Base-by-base conservation (phyloP, 108 stramenopile genomes). In the Nitzschia palea region DNA sequence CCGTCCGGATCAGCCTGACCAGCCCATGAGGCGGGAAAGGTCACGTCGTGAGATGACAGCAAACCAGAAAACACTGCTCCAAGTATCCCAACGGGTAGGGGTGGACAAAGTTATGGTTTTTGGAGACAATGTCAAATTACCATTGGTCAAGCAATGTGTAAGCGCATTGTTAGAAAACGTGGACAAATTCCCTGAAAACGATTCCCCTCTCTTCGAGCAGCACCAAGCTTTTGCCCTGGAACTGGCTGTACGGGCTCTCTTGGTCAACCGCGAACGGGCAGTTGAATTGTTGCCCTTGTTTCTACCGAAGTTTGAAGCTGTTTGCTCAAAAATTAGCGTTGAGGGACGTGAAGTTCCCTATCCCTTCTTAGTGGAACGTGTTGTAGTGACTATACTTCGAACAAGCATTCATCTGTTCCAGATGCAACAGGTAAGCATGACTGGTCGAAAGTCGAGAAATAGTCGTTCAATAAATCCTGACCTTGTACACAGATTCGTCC, bases 361-460 rank as follows among this genome's bases (percentile, higher is more conserved):
- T 22, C 91, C 91, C 44, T 92, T 88, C 59, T 44, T 92, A 29
- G 66, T 87, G 25, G 91, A 92, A 59, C 62, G 91, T 33, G 73
- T 87, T 17, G 79, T 87, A 37, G 84, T 89, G 5, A 87, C 90
- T 8, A 84, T 91, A 40, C 54, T 91, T 3, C 71, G 90, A 14
- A 77, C 86, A 4, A 77, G 79, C 70, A 89, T 91, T 67, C 87
- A 91, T 67, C 65, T 91, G 36, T 91, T 82, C 57, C 83, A 86
- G 25, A 67, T 86, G 36, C 68, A 66, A 35, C 73, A 75, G 44
- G 75, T 75, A 67, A 52, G 79, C 63, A 2, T 65, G n/a, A n/a
- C n/a, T n/a, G n/a, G n/a, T n/a, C n/a, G n/a, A n/a, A n/a, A n/a
- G n/a, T n/a, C n/a, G n/a, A n/a, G n/a, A n/a, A n/a, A n/a, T n/a